Evolutionary conservation across 1,284 basidiomycete genomes (phyloP).

Genomic region (Schizopora paradoxa): DNA sequence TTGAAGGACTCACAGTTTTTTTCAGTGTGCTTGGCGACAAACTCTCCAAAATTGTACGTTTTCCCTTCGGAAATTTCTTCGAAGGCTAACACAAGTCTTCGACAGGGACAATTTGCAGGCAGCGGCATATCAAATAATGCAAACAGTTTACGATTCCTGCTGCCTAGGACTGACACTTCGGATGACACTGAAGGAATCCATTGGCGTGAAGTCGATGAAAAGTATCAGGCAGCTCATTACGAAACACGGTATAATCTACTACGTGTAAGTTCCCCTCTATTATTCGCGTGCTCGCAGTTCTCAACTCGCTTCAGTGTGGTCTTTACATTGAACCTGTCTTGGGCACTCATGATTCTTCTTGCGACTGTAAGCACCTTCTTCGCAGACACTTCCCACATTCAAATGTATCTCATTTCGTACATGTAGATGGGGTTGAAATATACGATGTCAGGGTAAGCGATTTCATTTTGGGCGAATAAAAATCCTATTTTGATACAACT

Average conservation of each 20-base stretch:
- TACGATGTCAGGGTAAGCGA: too few relatives aligned
- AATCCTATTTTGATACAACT: too few relatives aligned
- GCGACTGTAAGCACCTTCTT: conserved; percentile 2
- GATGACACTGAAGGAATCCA: background rate
- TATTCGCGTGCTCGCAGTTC: background rate
- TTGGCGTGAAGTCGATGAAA: background rate
- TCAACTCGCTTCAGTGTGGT: background rate
- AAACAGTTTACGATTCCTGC: conserved; percentile 9
- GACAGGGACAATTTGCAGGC: conserved; percentile 4
- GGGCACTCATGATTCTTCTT: conserved; percentile 2
- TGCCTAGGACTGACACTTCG: background rate
- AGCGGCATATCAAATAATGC: conserved; percentile 9
- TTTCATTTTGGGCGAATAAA: too few relatives aligned
- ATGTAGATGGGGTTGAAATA: too few relatives aligned
- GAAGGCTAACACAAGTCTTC: too few relatives aligned
- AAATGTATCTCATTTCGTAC: too few relatives aligned
- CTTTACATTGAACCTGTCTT: background rate
- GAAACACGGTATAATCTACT: background rate
- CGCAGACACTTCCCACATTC: too few relatives aligned
- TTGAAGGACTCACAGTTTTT: too few relatives aligned
- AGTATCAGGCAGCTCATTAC: background rate
- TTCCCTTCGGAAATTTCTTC: too few relatives aligned
- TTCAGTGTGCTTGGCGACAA: conserved; percentile 8
- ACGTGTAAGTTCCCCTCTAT: background rate
- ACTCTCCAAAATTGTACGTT: background rate